These are phyloP conservation scores for Datura wrightii DNA, from an alignment of 257 asterid species.

Conservation along the genomic window DNA sequence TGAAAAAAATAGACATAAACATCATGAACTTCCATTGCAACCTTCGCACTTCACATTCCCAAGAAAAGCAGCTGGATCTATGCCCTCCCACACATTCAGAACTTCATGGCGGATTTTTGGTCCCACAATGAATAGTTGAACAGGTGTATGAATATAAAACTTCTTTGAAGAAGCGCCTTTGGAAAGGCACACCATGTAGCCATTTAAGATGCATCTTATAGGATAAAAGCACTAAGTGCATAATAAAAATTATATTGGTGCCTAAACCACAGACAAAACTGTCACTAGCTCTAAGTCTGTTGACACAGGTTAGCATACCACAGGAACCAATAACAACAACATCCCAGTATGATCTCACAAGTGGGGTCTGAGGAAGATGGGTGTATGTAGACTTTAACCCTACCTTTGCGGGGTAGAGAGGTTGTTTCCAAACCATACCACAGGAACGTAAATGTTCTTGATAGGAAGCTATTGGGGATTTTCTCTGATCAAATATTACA, in stretches of 20 bases:
- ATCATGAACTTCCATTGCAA: constrained; percentile 18
- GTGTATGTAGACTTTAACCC: too few species aligned
- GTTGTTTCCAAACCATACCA: too few species aligned
- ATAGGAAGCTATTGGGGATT: not conserved
- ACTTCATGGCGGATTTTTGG: constrained; percentile 5
- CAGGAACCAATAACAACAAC: not conserved
- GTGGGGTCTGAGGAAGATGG: too few species aligned
- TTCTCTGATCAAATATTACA: not conserved
- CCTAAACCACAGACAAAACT: constrained; percentile 15
- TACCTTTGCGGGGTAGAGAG: too few species aligned
- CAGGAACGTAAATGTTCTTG: not conserved
- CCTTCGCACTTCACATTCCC: constrained; percentile 1
- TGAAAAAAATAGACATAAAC: not conserved
- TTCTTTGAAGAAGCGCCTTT: not conserved
- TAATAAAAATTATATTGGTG: not conserved
- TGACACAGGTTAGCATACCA: constrained; percentile 4
- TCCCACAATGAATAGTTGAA: constrained; percentile 21
- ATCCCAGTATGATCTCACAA: too few species aligned
- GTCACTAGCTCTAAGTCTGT: not conserved
- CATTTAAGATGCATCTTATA: constrained; percentile 7
- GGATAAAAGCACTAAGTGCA: not conserved
- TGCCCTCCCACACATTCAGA: constrained; percentile 1
- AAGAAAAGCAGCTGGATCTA: not conserved
- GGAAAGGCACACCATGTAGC: not conserved
- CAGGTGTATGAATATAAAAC: not conserved